phyloP scores from a whole-genome alignment of 257 asterid species.

The Solanum chmielewskii region DNA sequence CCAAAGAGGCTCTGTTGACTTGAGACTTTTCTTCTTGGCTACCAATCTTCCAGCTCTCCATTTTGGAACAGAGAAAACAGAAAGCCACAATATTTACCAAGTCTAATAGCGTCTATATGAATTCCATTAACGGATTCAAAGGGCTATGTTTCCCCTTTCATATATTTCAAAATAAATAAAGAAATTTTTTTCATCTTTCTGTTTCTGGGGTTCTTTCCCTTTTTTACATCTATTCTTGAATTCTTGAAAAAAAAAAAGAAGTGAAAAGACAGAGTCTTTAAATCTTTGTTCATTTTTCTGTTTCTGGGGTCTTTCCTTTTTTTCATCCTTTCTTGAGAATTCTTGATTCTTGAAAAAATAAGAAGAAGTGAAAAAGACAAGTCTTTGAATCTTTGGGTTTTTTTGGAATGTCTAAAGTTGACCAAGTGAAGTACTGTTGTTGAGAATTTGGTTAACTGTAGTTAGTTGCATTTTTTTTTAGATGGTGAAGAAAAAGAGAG shows the following conservation, averaged over 20 bases:
- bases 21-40: neutral
- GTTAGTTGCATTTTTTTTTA: neutral
- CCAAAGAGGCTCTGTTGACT: conserved; percentile 7
- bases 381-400: neutral
- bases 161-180: neutral
- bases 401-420: neutral
- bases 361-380: neutral
- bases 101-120: neutral
- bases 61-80: neutral
- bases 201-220: neutral
- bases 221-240: neutral
- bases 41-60: neutral
- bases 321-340: neutral
- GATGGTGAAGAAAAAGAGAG: conserved; percentile 57
- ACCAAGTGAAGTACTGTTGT: neutral
- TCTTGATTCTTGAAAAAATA: neutral
- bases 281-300: neutral
- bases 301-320: neutral
- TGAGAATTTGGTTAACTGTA: neutral
- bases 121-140: neutral
- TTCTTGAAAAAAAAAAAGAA: neutral
- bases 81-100: neutral
- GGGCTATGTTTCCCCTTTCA: neutral
- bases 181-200: neutral
- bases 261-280: neutral